Evolutionary conservation across 371 early-diverging fungal species (phyloP).

Genomic region (Apophysomyces ossiformis): DNA sequence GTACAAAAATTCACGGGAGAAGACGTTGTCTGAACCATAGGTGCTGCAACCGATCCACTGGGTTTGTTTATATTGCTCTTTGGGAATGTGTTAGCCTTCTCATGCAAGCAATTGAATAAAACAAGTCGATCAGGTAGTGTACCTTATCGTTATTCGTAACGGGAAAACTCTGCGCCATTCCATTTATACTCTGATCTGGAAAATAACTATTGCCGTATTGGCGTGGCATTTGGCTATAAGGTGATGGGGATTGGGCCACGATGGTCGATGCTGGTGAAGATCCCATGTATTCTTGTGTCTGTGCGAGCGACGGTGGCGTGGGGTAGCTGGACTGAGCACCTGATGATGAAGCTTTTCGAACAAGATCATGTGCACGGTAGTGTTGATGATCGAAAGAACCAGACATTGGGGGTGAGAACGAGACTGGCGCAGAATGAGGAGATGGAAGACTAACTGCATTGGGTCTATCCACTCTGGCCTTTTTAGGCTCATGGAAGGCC

Average conservation of each 20-base stretch:
- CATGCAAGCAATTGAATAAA: not conserved
- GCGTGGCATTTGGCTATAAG: not conserved
- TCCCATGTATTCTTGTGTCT: not conserved
- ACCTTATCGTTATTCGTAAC: not conserved
- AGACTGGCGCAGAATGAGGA: slow-evolving; percentile 3
- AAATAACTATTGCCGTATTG: not conserved
- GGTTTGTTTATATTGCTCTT: not conserved
- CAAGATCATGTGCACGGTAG: not conserved
- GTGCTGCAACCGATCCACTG: not conserved
- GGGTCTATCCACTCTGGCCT: slow-evolving; percentile 26
- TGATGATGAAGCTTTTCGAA: not conserved
- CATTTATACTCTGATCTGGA: not conserved
- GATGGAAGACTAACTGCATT: not conserved
- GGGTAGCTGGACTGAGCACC: slow-evolving; percentile 1
- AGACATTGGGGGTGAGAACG: slow-evolving; percentile 4
- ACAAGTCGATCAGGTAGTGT: not conserved
- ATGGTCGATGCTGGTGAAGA: slow-evolving; percentile 4
- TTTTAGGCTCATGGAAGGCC: slow-evolving; percentile 55
- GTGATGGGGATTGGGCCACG: not conserved
- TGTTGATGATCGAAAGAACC: not conserved
- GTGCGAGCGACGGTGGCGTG: not conserved
- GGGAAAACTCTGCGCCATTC: not conserved
- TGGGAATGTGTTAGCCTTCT: not conserved
- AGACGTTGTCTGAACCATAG: not conserved
- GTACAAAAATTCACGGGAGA: not conserved